A percentile compares a stretch with the other conserved stretches of the same genome.
Evolutionary conservation across 305 asterid genomes (phyloP).

Genomic region (Galium porrigens): DNA sequence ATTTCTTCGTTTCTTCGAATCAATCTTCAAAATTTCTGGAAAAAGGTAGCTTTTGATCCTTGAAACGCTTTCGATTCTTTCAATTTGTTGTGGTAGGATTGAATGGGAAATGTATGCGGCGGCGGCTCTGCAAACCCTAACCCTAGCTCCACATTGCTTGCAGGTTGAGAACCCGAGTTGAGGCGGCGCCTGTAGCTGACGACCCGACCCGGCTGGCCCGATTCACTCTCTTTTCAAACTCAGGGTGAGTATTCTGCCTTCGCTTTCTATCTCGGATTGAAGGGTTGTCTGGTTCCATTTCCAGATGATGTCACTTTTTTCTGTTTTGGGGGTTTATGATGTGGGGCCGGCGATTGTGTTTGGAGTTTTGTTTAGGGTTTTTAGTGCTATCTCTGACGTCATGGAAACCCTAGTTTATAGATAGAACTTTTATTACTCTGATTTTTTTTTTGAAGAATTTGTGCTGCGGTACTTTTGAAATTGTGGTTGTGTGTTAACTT

Average conservation of each 20-base stretch:
- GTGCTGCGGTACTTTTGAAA: background rate
- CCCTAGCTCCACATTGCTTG: constrained; percentile 14
- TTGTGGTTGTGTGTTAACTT: background rate
- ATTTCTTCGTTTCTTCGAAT: background rate
- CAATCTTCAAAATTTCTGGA: background rate
- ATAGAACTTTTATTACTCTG: background rate
- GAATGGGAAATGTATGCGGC: background rate
- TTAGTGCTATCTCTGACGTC: background rate
- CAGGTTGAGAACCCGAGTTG: background rate
- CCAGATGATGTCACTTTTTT: background rate
- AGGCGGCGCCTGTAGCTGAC: background rate
- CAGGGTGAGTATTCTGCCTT: constrained; percentile 9
- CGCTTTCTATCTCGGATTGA: background rate
- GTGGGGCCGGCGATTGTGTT: background rate
- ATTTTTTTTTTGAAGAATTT: background rate
- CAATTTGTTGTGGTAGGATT: background rate
- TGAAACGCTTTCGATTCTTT: background rate
- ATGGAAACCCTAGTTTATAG: constrained; percentile 1
- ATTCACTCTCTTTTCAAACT: background rate
- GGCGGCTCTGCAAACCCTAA: constrained; percentile 16
- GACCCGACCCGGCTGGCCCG: background rate
- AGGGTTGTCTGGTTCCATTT: background rate
- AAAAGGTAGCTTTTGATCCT: background rate
- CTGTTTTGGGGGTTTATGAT: constrained; percentile 3
- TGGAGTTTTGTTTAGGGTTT: background rate